phyloP scores from a whole-genome alignment of 2,329 filamentous ascomycete species.

The Pseudogymnoascus sp. region DNA sequence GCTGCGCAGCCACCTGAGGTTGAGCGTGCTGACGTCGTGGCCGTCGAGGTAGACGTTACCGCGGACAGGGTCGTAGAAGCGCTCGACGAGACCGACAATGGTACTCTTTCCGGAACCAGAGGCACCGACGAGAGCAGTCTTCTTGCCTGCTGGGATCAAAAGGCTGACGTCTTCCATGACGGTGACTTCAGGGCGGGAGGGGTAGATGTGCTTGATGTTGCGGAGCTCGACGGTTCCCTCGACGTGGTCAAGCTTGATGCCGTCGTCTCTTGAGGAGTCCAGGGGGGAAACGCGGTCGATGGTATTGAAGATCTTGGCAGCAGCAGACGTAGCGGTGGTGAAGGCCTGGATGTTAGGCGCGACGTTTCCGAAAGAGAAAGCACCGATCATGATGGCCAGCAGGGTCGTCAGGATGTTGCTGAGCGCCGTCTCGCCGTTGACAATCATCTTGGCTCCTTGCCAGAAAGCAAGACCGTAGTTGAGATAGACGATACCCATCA shows the following conservation, averaged over 20 bases:
- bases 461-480: conserved; percentile 87
- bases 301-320: conserved; percentile 85
- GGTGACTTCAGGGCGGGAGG: conserved; percentile 80
- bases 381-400: conserved; percentile 86
- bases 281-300: conserved; percentile 84
- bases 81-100: conserved; percentile 84
- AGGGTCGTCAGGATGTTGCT: conserved; percentile 74
- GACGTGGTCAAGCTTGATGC: conserved; percentile 65
- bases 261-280: conserved; percentile 64
- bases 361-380: conserved; percentile 83
- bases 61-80: conserved; percentile 85
- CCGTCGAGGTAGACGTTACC: conserved; percentile 77
- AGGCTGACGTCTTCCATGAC: conserved; percentile 82
- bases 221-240: conserved; percentile 73
- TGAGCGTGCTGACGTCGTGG: conserved; percentile 70
- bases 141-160: conserved; percentile 77
- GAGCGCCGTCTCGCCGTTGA: conserved; percentile 57
- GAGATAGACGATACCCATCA: conserved; percentile 78
- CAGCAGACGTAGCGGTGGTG: conserved; percentile 72
- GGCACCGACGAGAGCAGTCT: conserved; percentile 85
- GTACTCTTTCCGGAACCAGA: conserved; percentile 94
- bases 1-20: conserved; percentile 83
- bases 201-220: conserved; percentile 87
- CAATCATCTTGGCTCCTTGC: conserved; percentile 72
- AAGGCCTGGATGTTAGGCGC: conserved; percentile 83